A percentile compares a stretch with the other conserved stretches of the same genome.
These are phyloP conservation scores for Albugo laibachii DNA, from an alignment of 352 stramenopile genomes.

Conservation along the genomic window DNA sequence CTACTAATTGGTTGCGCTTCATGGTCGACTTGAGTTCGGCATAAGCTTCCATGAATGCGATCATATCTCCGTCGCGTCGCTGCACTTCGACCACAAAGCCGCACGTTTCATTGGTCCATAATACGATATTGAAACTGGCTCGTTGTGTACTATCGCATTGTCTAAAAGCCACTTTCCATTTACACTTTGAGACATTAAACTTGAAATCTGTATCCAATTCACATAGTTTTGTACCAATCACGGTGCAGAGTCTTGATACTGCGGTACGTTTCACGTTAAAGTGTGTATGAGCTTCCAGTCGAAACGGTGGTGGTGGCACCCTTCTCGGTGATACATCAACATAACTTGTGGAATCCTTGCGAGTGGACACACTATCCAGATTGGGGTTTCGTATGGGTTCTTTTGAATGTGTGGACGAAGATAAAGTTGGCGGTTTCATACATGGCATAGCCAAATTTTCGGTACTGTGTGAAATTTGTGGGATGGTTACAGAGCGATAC, in stretches of 20 bases:
- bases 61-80: slow-evolving; percentile 53
- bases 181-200: slow-evolving; percentile 75
- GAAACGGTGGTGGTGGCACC: slow-evolving; percentile 55
- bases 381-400: too few species aligned
- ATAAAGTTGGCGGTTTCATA: too few species aligned
- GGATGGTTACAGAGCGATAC: too few species aligned
- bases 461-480: too few species aligned
- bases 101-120: slow-evolving; percentile 46
- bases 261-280: slow-evolving; percentile 69
- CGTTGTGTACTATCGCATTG: slow-evolving; percentile 25
- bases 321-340: slow-evolving; percentile 37
- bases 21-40: slow-evolving; percentile 52
- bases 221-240: slow-evolving; percentile 63
- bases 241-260: slow-evolving; percentile 49
- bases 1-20: slow-evolving; percentile 48
- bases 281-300: slow-evolving; percentile 71
- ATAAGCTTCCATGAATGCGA: slow-evolving; percentile 61
- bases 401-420: too few species aligned
- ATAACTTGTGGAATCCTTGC: slow-evolving; percentile 60
- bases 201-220: slow-evolving; percentile 70
- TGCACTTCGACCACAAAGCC: slow-evolving; percentile 19
- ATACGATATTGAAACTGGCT: slow-evolving; percentile 54
- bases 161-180: slow-evolving; percentile 75
- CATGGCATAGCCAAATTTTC: too few species aligned
- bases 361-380: slow-evolving; percentile 5